phyloP scores from a whole-genome alignment of 2,329 filamentous ascomycete genomes.

The Neoscytalidium dimidiatum region DNA sequence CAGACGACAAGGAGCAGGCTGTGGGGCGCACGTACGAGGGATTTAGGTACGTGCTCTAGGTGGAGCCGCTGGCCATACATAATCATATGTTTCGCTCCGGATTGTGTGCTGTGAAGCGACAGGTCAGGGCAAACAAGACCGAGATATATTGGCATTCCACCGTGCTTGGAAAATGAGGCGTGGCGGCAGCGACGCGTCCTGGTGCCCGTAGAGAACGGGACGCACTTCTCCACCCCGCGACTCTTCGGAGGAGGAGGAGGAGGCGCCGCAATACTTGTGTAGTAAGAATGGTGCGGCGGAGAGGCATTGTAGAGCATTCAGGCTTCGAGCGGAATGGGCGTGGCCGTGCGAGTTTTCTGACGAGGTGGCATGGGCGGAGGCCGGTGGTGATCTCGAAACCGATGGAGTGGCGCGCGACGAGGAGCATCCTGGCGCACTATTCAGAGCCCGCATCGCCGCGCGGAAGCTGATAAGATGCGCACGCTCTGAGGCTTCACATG shows the following conservation, averaged over 20 bases:
- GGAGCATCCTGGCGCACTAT: background rate
- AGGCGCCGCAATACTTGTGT: too few species aligned
- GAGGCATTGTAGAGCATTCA: too few species aligned
- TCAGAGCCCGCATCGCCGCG: background rate
- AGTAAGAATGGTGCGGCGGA: too few species aligned
- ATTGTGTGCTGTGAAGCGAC: background rate
- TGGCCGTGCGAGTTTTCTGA: background rate
- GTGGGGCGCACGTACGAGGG: slow-evolving; percentile 7
- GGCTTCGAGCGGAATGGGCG: background rate
- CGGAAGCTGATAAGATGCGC: background rate
- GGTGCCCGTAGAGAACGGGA: background rate
- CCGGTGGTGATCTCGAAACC: background rate
- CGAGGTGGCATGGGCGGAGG: background rate
- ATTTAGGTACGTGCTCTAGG: slow-evolving; percentile 4
- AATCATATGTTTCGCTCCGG: slow-evolving; percentile 1
- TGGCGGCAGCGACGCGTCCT: background rate
- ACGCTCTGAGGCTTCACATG: background rate
- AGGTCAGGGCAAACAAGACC: background rate
- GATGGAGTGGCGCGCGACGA: background rate
- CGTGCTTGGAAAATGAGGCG: background rate
- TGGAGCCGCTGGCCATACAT: background rate
- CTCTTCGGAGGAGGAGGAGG: too few species aligned
- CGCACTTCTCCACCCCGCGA: background rate
- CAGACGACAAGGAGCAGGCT: background rate
- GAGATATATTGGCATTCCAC: background rate